These are phyloP conservation scores for Pyrenophora tritici-repentis DNA, from an alignment of 2,329 filamentous ascomycete genomes.

Conservation along the genomic window DNA sequence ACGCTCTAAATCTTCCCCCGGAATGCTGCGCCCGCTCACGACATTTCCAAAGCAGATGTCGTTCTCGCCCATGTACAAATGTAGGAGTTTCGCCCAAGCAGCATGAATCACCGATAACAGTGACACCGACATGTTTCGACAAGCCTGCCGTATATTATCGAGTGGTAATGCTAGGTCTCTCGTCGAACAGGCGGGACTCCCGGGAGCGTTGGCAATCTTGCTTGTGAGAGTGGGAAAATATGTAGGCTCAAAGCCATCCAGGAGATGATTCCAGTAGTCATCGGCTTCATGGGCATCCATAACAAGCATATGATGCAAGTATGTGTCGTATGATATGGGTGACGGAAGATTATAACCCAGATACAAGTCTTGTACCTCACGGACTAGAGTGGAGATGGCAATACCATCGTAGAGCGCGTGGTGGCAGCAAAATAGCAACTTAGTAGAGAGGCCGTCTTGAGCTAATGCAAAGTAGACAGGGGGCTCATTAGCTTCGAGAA, in stretches of 20 bases:
- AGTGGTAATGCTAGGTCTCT: constrained; percentile 28
- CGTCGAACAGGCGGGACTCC: constrained; percentile 32
- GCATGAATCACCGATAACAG: constrained; percentile 72
- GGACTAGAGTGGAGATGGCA: constrained; percentile 70
- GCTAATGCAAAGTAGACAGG: constrained; percentile 45
- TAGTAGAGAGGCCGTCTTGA: constrained; percentile 22
- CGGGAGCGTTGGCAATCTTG: constrained; percentile 1
- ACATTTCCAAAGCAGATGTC: constrained; percentile 91
- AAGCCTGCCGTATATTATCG: constrained; percentile 25
- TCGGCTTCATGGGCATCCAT: constrained; percentile 58
- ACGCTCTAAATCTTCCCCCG: constrained; percentile 67
- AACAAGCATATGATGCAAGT: constrained; percentile 64
- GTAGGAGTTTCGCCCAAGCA: constrained; percentile 71
- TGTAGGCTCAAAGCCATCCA: constrained; percentile 59
- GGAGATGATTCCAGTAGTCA: constrained; percentile 67
- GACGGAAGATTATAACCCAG: constrained; percentile 53
- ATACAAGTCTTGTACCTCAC: constrained; percentile 70
- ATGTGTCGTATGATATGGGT: constrained; percentile 63
- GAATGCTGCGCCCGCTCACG: constrained; percentile 73
- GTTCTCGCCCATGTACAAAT: constrained; percentile 57
- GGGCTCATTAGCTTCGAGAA: constrained; percentile 57
- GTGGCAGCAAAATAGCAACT: constrained; percentile 64
- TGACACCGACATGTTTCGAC: constrained; percentile 38
- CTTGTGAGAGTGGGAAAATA: constrained; percentile 46
- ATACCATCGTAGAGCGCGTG: constrained; percentile 88